Conservation (phyloP, 225 moss, liverwort and hornwort genomes). For the Polytrichum commune region DNA sequence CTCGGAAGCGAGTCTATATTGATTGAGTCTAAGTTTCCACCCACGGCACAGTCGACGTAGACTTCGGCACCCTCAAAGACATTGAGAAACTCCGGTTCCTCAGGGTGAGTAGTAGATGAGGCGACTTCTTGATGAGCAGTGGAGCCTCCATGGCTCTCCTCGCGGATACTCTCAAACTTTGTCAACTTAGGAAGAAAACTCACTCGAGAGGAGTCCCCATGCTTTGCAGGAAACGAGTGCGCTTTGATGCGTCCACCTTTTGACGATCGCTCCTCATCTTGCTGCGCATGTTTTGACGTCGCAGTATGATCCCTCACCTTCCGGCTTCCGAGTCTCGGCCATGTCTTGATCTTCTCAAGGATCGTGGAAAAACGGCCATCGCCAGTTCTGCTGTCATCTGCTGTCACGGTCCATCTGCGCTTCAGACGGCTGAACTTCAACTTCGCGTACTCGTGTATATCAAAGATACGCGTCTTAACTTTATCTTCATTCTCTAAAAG, state of each 20-base stretch:
- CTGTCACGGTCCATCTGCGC: no score
- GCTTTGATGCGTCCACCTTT: conserved; percentile 34
- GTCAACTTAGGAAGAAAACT: conserved; percentile 36
- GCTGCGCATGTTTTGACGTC: conserved; percentile 13
- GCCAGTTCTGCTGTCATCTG: conserved; percentile 1
- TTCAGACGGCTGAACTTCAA: no score
- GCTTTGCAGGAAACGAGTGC: conserved; percentile 44
- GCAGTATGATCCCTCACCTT: conserved; percentile 31
- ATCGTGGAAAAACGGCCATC: conserved; percentile 34
- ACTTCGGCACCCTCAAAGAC: conserved; percentile 27
- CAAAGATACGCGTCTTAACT: no score
- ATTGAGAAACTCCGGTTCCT: conserved; percentile 13
- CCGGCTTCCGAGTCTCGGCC: conserved; percentile 53
- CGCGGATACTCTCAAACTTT: conserved; percentile 41
- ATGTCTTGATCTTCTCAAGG: conserved; percentile 51
- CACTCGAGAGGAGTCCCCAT: conserved; percentile 40
- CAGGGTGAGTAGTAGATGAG: conserved; percentile 6
- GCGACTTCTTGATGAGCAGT: conserved; percentile 3
- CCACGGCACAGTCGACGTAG: conserved; percentile 28
- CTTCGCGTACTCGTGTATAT: no score
- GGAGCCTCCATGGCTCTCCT: conserved; percentile 19
- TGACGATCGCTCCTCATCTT: conserved; percentile 8
- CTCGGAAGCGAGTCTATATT: conserved; percentile 25
- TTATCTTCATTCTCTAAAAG: no score
- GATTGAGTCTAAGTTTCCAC: conserved; percentile 23